These are phyloP conservation scores for Skeletonema potamos DNA, from an alignment of 108 stramenopile species.

Conservation along the genomic window DNA sequence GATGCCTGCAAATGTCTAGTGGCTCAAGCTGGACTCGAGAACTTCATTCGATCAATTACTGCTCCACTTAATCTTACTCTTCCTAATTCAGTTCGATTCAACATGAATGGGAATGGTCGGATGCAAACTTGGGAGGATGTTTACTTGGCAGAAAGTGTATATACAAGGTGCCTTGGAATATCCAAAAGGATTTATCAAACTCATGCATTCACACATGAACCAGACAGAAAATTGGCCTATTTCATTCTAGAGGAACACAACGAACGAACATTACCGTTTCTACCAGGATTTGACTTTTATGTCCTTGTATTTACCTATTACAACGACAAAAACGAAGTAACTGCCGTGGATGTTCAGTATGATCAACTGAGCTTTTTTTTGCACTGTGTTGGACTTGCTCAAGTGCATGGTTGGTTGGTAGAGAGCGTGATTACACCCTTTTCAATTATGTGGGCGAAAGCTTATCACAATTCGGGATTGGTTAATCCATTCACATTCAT, in stretches of 20 bases:
- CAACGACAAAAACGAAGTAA: slow-evolving; percentile 35
- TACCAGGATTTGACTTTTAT: slow-evolving; percentile 45
- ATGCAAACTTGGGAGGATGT: slow-evolving; percentile 44
- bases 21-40: slow-evolving; percentile 41
- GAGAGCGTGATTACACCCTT: slow-evolving; percentile 35
- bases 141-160: slow-evolving; percentile 28
- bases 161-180: slow-evolving; percentile 38
- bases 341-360: slow-evolving; percentile 42
- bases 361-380: slow-evolving; percentile 47
- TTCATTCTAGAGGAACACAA: slow-evolving; percentile 46
- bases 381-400: slow-evolving; percentile 42
- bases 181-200: slow-evolving; percentile 47
- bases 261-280: slow-evolving; percentile 23
- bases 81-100: slow-evolving; percentile 32
- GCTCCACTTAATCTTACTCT: slow-evolving; percentile 31
- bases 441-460: slow-evolving; percentile 30
- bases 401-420: slow-evolving; percentile 31
- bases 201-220: slow-evolving; percentile 42
- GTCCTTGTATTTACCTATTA: slow-evolving; percentile 45
- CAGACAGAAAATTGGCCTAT: slow-evolving; percentile 32
- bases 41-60: slow-evolving; percentile 35
- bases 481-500: slow-evolving; percentile 47
- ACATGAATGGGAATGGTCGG: slow-evolving; percentile 41
- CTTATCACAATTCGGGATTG: slow-evolving; percentile 22
- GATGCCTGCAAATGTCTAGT: slow-evolving; percentile 27